Conservation (phyloP, 1,284 basidiomycete species). For the Naganishia albida region DNA sequence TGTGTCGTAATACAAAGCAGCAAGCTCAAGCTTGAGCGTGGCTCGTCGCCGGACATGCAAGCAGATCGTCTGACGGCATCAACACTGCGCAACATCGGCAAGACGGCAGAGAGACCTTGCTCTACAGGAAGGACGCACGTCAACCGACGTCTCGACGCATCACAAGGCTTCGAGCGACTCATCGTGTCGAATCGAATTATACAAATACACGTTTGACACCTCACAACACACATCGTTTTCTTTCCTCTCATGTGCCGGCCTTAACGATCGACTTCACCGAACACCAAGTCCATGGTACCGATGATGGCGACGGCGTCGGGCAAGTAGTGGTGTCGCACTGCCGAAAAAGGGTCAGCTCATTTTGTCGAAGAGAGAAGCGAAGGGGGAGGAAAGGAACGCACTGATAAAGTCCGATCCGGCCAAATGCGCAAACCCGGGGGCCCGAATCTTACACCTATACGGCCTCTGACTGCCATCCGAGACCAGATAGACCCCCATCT, state of each 20-base stretch:
- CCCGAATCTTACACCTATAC: constrained; percentile 91
- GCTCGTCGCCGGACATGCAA: too few relatives aligned
- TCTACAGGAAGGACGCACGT: too few relatives aligned
- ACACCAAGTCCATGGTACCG: constrained; percentile 81
- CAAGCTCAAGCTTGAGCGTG: too few relatives aligned
- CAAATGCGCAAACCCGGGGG: constrained; percentile 89
- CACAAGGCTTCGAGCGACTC: too few relatives aligned
- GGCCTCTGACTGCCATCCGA: constrained; percentile 57
- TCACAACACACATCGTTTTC: constrained; percentile 13
- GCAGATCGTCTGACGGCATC: too few relatives aligned
- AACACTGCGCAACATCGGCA: too few relatives aligned
- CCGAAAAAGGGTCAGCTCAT: constrained; percentile 39
- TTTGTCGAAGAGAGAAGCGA: constrained; percentile 55
- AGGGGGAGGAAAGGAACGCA: constrained; percentile 56
- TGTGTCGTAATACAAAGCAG: too few relatives aligned
- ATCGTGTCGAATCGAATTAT: not conserved
- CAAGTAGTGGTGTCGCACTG: constrained; percentile 69
- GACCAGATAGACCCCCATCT: constrained; percentile 96
- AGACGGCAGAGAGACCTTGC: too few relatives aligned
- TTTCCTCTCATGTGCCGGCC: not conserved
- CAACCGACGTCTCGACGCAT: too few relatives aligned
- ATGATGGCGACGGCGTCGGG: constrained; percentile 91
- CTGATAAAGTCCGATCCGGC: constrained; percentile 86
- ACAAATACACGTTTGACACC: constrained; percentile 19
- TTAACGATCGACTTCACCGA: constrained; percentile 65